Conservation (phyloP, 225 moss, liverwort and hornwort species). For the Rhytidiadelphus loreus region DNA sequence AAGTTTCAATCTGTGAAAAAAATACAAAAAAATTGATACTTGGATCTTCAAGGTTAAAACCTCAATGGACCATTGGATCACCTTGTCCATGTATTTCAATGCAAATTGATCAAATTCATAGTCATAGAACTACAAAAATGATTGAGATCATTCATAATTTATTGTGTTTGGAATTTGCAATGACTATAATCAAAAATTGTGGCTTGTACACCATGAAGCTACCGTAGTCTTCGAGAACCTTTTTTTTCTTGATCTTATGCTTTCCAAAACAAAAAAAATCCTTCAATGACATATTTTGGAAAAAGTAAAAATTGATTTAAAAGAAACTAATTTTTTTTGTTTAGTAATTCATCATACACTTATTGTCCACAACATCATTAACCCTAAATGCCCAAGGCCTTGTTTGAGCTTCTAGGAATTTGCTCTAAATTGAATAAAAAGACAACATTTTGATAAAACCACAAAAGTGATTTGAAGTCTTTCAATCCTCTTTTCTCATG, state of each 20-base stretch:
- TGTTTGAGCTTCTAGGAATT: no score
- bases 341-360: neutral
- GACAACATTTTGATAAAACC: no score
- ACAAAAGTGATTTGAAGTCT: no score
- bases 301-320: neutral
- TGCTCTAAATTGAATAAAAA: no score
- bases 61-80: fast-evolving
- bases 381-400: no score
- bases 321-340: neutral
- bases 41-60: neutral
- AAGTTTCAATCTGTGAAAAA: neutral
- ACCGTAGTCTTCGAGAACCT: fast-evolving
- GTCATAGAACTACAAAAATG: neutral
- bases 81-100: neutral
- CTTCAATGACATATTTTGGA: neutral
- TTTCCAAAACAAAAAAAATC: neutral
- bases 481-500: no score
- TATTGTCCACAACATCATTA: neutral
- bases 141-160: neutral
- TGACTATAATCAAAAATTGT: neutral
- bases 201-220: fast-evolving
- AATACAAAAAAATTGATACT: neutral
- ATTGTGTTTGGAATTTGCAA: neutral
- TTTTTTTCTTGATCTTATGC: fast-evolving
- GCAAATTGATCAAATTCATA: neutral